Conservation (phyloP, 31 red algal species). For the Porphyra umbilicalis region DNA sequence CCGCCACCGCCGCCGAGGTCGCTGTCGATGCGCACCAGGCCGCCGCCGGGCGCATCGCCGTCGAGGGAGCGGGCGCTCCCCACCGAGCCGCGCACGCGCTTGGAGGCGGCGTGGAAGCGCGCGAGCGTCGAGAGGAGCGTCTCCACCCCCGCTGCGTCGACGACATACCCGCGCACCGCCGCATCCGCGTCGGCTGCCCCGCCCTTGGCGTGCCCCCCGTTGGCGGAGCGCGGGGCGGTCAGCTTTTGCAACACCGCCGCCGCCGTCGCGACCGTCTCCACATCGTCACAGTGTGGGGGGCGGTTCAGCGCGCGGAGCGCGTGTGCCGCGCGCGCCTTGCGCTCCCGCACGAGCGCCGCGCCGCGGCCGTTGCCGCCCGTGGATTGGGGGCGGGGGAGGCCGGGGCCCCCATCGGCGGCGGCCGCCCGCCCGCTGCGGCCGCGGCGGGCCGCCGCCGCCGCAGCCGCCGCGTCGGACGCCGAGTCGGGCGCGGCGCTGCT, state of each 20-base stretch:
- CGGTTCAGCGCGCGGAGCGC: background rate
- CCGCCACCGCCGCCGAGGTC: background rate
- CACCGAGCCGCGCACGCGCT: background rate
- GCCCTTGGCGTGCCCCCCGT: background rate
- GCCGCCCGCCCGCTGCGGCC: background rate
- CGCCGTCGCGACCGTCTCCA: background rate
- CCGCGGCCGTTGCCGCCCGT: background rate
- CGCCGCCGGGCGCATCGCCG: background rate
- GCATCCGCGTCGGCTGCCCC: background rate
- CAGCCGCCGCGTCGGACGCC: background rate
- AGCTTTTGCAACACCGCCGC: background rate
- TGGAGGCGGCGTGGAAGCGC: background rate
- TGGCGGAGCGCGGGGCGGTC: background rate
- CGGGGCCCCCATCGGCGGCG: background rate
- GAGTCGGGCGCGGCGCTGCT: background rate
- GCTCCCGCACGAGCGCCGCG: background rate
- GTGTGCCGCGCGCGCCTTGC: background rate
- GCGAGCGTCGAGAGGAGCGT: background rate
- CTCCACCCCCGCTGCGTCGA: background rate
- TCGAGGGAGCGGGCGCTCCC: background rate
- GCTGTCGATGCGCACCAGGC: background rate
- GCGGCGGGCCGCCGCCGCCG: background rate
- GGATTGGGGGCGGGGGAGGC: background rate
- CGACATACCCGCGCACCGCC: background rate
- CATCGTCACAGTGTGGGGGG: background rate